phyloP scores from a whole-genome alignment of 495 filamentous ascomycete species.

The Oidiodendron maius region DNA sequence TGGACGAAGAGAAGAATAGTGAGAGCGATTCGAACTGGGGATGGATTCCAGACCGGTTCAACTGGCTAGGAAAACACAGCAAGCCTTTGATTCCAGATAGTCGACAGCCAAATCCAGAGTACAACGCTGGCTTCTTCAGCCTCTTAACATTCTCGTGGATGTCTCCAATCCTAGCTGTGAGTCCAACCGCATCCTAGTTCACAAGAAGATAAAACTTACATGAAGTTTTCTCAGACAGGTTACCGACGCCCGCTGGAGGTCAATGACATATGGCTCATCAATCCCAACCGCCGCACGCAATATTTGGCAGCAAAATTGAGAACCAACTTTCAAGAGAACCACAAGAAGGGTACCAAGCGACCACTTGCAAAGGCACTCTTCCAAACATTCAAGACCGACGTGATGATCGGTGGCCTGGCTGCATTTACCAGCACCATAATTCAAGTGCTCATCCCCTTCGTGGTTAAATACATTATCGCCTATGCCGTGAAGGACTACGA shows the following conservation, averaged over 20 bases:
- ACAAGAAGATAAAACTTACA: slow-evolving; percentile 9
- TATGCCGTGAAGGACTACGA: slow-evolving; percentile 70
- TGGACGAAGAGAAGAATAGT: no score
- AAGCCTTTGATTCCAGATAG: slow-evolving; percentile 55
- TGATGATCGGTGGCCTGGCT: slow-evolving; percentile 72
- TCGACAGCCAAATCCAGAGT: slow-evolving; percentile 44
- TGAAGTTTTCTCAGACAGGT: slow-evolving; percentile 42
- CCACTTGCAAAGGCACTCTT: slow-evolving; percentile 74
- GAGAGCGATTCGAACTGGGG: no score
- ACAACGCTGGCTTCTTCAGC: slow-evolving; percentile 53
- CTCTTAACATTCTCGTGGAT: slow-evolving; percentile 59
- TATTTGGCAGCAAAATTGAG: slow-evolving; percentile 55
- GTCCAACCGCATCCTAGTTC: slow-evolving; percentile 15
- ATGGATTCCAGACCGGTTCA: no score
- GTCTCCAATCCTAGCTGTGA: slow-evolving; percentile 55
- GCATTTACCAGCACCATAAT: slow-evolving; percentile 56
- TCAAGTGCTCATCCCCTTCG: slow-evolving; percentile 66
- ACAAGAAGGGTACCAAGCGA: slow-evolving; percentile 55
- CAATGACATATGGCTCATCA: slow-evolving; percentile 80
- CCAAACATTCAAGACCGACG: slow-evolving; percentile 79
- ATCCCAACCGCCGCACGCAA: slow-evolving; percentile 64
- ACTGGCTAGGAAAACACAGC: no score
- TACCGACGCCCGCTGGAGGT: slow-evolving; percentile 78
- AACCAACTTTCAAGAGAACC: slow-evolving; percentile 56
- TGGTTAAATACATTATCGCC: slow-evolving; percentile 64